Conservation (phyloP, 495 filamentous ascomycete species). For the Zalerion maritima region DNA sequence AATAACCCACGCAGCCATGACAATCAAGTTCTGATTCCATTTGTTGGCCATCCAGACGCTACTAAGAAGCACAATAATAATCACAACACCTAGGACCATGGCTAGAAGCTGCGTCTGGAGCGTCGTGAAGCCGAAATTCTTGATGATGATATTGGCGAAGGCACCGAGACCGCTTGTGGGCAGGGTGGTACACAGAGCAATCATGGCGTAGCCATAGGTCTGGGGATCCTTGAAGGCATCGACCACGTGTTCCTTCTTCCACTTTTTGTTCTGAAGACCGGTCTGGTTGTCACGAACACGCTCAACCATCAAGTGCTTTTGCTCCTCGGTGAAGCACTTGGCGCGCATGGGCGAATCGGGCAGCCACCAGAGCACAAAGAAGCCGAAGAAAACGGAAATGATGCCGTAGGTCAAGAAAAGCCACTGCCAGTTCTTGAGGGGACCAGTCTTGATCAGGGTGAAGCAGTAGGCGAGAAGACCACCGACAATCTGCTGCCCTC, state of each 20-base stretch:
- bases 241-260: slow-evolving; percentile 27
- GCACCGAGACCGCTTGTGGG: slow-evolving; percentile 52
- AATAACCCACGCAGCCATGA: slow-evolving; percentile 48
- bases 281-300: slow-evolving; percentile 47
- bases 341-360: slow-evolving; percentile 50
- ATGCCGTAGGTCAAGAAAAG: slow-evolving; percentile 38
- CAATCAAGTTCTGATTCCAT: slow-evolving; percentile 45
- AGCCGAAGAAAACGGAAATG: slow-evolving; percentile 39
- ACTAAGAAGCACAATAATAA: slow-evolving; percentile 48
- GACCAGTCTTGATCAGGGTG: slow-evolving; percentile 29
- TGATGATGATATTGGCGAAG: slow-evolving; percentile 47
- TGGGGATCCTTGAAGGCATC: slow-evolving; percentile 37
- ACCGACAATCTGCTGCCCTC: slow-evolving; percentile 40
- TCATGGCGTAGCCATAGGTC: slow-evolving; percentile 31
- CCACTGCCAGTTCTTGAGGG: slow-evolving; percentile 38
- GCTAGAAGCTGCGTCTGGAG: slow-evolving; percentile 43
- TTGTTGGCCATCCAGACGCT: slow-evolving; percentile 51
- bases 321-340: slow-evolving; percentile 38
- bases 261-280: slow-evolving; percentile 49
- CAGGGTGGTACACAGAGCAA: slow-evolving; percentile 51
- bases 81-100: slow-evolving; percentile 59
- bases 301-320: slow-evolving; percentile 44
- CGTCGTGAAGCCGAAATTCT: slow-evolving; percentile 31
- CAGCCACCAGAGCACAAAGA: slow-evolving; percentile 44
- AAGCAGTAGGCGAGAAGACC: slow-evolving; percentile 43